phyloP scores from a whole-genome alignment of 345 rosid genomes.

The Excoecaria cochinchinensis region DNA sequence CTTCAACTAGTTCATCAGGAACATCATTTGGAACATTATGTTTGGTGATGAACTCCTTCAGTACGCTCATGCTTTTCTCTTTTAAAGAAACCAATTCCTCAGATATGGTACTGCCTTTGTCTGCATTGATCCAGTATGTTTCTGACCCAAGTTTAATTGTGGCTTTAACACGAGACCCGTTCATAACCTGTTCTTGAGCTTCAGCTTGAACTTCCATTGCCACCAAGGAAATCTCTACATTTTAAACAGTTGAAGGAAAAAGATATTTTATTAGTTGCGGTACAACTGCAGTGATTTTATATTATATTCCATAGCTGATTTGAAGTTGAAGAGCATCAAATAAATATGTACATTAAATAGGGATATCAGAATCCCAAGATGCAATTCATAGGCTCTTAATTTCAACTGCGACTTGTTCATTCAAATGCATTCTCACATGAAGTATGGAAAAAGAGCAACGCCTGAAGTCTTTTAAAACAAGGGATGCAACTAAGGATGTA shows the following conservation, averaged over 20 bases:
- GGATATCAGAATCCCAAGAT: no score
- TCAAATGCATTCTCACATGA: background rate
- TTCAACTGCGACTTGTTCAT: background rate
- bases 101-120: slow-evolving; percentile 40
- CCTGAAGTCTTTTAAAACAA: background rate
- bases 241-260: background rate
- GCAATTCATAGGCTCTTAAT: no score
- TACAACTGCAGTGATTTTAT: no score
- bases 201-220: slow-evolving; percentile 52
- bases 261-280: background rate
- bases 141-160: slow-evolving; percentile 69
- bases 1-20: slow-evolving; percentile 60
- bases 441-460: background rate
- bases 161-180: slow-evolving; percentile 43
- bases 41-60: slow-evolving; percentile 80
- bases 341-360: no score
- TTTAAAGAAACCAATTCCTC: slow-evolving; percentile 73
- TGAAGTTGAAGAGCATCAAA: no score
- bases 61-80: slow-evolving; percentile 67
- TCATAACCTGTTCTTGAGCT: slow-evolving; percentile 16
- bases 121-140: slow-evolving; percentile 39
- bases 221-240: slow-evolving; percentile 1
- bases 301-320: no score
- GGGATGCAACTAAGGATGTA: background rate
- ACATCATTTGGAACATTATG: slow-evolving; percentile 77